These are phyloP conservation scores for Escovopsis sp. DNA, from an alignment of 2,329 filamentous ascomycete genomes.

Conservation along the genomic window DNA sequence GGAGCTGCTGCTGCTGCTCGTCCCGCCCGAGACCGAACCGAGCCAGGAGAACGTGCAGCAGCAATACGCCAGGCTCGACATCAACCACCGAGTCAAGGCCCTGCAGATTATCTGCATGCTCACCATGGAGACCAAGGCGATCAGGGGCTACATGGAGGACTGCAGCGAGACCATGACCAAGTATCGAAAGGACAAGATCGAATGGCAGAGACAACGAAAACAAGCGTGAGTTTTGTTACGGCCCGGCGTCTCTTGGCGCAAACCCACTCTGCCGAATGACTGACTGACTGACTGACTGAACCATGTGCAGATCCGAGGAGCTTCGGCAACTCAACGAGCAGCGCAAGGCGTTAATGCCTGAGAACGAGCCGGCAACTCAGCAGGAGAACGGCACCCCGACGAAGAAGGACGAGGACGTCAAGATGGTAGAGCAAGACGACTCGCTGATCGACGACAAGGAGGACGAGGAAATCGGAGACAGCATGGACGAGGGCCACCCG, in stretches of 20 bases:
- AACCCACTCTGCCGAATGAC: too few species aligned
- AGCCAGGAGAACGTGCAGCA: constrained; percentile 57
- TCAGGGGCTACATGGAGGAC: constrained; percentile 80
- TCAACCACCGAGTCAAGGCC: constrained; percentile 68
- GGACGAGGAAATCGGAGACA: constrained; percentile 50
- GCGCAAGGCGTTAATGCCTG: constrained; percentile 56
- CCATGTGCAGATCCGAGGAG: constrained; percentile 47
- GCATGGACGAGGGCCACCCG: constrained; percentile 50
- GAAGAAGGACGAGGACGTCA: constrained; percentile 41
- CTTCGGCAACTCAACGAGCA: constrained; percentile 57
- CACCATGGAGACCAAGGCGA: constrained; percentile 70
- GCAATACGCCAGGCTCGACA: constrained; percentile 62
- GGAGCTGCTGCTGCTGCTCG: constrained; percentile 64
- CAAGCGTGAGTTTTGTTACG: constrained; percentile 49
- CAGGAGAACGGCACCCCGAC: constrained; percentile 33
- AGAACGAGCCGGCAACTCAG: constrained; percentile 49
- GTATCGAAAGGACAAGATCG: constrained; percentile 90
- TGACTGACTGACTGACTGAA: neutral
- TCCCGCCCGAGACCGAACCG: constrained; percentile 61
- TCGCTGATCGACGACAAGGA: constrained; percentile 28
- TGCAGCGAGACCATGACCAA: constrained; percentile 90
- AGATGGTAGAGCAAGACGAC: constrained; percentile 50
- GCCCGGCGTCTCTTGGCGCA: neutral
- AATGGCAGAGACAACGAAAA: constrained; percentile 68
- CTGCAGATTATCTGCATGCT: constrained; percentile 79